Percentiles rank a stretch among this genome's conserved stretches.
These are phyloP conservation scores for Tarenaya hassleriana DNA, from an alignment of 345 rosid species.

Conservation along the genomic window DNA sequence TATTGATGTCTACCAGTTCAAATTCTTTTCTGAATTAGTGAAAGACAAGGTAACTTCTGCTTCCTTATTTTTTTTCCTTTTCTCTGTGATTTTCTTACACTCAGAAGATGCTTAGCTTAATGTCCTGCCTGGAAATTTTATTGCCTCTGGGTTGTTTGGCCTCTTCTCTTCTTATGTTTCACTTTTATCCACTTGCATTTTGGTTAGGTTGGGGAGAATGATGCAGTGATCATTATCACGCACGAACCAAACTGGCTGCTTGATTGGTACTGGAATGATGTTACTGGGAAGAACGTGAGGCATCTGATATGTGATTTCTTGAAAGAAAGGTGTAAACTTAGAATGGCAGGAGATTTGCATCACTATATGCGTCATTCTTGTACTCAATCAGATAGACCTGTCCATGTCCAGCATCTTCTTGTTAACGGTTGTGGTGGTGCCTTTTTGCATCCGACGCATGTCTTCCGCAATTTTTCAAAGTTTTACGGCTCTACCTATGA, in stretches of 20 bases:
- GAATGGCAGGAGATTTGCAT: constrained; percentile 96
- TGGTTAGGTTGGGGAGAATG: constrained; percentile 71
- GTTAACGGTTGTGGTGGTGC: constrained; percentile 99
- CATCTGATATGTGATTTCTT: constrained; percentile 74
- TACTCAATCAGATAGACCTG: constrained; percentile 69
- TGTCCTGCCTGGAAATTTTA: neutral
- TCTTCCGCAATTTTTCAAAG: constrained; percentile 64
- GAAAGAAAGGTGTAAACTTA: constrained; percentile 88
- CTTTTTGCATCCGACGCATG: constrained; percentile 97
- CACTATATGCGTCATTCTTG: constrained; percentile 93
- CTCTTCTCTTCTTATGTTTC: constrained; percentile 11
- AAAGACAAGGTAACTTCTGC: constrained; percentile 60
- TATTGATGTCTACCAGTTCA: constrained; percentile 97
- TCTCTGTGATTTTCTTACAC: constrained; percentile 8
- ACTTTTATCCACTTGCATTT: neutral
- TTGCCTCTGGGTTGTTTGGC: constrained; percentile 3
- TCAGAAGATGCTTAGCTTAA: too few species aligned
- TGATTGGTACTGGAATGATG: constrained; percentile 84
- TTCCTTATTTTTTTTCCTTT: constrained; percentile 6
- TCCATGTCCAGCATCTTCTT: constrained; percentile 76
- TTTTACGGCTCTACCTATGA: constrained; percentile 58
- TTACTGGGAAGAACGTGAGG: constrained; percentile 74
- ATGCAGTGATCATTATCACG: constrained; percentile 77
- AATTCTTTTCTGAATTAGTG: constrained; percentile 78
- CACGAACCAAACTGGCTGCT: constrained; percentile 99